Percentiles rank a stretch among this genome's conserved stretches.
phyloP scores from a whole-genome alignment of 2,329 filamentous ascomycete species.

The Aspergillus novofumigatus region DNA sequence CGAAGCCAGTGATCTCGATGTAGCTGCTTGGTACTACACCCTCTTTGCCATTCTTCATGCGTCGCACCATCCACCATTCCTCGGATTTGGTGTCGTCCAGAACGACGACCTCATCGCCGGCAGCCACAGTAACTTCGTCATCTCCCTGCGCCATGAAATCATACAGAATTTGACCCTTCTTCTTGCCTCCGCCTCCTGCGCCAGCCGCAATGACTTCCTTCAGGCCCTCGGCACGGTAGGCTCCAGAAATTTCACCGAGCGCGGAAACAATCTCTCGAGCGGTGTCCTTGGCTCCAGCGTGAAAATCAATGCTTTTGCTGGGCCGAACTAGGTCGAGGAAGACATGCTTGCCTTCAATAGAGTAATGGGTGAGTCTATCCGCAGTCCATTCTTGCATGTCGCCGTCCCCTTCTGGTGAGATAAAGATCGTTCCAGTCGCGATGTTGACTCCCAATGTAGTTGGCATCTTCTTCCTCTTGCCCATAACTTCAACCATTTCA shows the following conservation, averaged over 20 bases:
- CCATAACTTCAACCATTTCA: constrained; percentile 95
- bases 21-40: constrained; percentile 97
- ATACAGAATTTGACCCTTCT: constrained; percentile 83
- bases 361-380: constrained; percentile 95
- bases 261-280: constrained; percentile 87
- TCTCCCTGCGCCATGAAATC: constrained; percentile 96
- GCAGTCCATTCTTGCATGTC: constrained; percentile 89
- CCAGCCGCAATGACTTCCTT: constrained; percentile 82
- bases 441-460: constrained; percentile 95
- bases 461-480: constrained; percentile 96
- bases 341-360: constrained; percentile 94
- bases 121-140: constrained; percentile 88
- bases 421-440: constrained; percentile 80
- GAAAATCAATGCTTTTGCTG: constrained; percentile 93
- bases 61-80: constrained; percentile 96
- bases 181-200: constrained; percentile 61
- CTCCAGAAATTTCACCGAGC: constrained; percentile 84
- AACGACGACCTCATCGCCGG: constrained; percentile 86
- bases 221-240: constrained; percentile 72
- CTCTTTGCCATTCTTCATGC: constrained; percentile 86
- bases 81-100: constrained; percentile 89
- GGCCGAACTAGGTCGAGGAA: constrained; percentile 90
- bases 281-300: constrained; percentile 95
- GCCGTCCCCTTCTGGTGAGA: constrained; percentile 82
- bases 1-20: constrained; percentile 75